Base-by-base conservation (phyloP, 2,329 filamentous ascomycete genomes). In the Colletotrichum sp. region DNA sequence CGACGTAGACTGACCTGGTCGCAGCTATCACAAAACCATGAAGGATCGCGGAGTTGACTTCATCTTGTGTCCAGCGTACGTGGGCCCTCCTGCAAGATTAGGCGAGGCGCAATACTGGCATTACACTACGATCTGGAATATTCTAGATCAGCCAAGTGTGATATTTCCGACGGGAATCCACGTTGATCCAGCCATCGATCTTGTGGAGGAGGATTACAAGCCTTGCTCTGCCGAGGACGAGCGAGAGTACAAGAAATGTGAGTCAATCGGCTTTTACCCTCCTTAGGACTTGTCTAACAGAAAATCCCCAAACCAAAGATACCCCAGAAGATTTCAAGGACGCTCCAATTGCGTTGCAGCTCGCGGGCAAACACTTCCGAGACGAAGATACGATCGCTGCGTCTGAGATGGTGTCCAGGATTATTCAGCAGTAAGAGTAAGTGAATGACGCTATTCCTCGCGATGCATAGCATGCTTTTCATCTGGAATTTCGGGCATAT, bases 91-190 rank as follows among this genome's bases (percentile, higher is more conserved):
- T 4, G 77, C 78, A 3, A 70, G 49, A 5, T 75, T 78, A 7
- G 81, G 78, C 5, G 75, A 78, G 19, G 71, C 78, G 6, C 78
- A 79, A 15, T 81, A 82, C 57, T 82, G 78, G 75, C 71, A 72
- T 27, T 84, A 84, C 68, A 84, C 82, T 1, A 78, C 79, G 5
- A 80, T 83, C 27, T 84, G 81, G 80, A 84, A 84, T 44, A 78
- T 82, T 6, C 80, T 84, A 2, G 83, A 84, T 49, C 79, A 81
- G 15, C 82, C 82, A 1, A 79, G 72, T 30, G 72, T 78, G 9
- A 75, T 80, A 3, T 80, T 84, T 22, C 82, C 82, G 7, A 82
- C 79, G 4, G 80, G 80, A 3, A 27, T 75, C 6, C 19, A 72
- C 16, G 69, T 68, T 9, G 69, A 72, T 22, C 52, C 69, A 2